Conservation (phyloP, 2,329 filamentous ascomycete genomes). For the Aureobasidium sp. region DNA sequence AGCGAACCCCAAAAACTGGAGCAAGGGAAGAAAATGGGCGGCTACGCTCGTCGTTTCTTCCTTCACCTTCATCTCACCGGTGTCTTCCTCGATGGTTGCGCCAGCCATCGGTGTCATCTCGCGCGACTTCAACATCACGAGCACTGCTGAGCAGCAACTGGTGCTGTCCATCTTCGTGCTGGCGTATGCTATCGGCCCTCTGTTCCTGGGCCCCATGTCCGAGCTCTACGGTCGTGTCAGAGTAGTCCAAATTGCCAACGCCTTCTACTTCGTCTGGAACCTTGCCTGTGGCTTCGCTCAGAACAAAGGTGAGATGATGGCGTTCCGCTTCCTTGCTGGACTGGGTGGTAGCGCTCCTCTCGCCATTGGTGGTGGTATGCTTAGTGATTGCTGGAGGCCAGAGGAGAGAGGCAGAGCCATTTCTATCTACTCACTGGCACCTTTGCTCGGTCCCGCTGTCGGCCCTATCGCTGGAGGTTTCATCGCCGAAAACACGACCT, state of each 20-base stretch:
- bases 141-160: slow-evolving; percentile 21
- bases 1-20: slow-evolving; percentile 41
- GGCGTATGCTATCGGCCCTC: slow-evolving; percentile 30
- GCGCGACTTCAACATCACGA: slow-evolving; percentile 23
- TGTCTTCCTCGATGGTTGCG: slow-evolving; percentile 33
- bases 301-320: slow-evolving; percentile 27
- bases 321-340: slow-evolving; percentile 32
- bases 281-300: slow-evolving; percentile 29
- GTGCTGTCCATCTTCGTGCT: slow-evolving; percentile 32
- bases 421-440: slow-evolving; percentile 24
- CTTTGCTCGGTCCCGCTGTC: slow-evolving; percentile 22
- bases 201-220: slow-evolving; percentile 30
- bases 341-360: slow-evolving; percentile 31
- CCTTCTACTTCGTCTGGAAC: slow-evolving; percentile 33
- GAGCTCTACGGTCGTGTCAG: slow-evolving; percentile 31
- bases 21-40: slow-evolving; percentile 35
- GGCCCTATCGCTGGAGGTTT: slow-evolving; percentile 27
- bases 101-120: slow-evolving; percentile 26
- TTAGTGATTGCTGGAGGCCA: slow-evolving; percentile 23
- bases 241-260: slow-evolving; percentile 28
- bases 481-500: slow-evolving; percentile 32
- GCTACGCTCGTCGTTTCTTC: slow-evolving; percentile 36
- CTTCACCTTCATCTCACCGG: slow-evolving; percentile 33
- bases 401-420: slow-evolving; percentile 27
- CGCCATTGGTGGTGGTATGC: slow-evolving; percentile 29